phyloP scores from a whole-genome alignment of 169 alveolate species.

The Plasmodium sp. region DNA sequence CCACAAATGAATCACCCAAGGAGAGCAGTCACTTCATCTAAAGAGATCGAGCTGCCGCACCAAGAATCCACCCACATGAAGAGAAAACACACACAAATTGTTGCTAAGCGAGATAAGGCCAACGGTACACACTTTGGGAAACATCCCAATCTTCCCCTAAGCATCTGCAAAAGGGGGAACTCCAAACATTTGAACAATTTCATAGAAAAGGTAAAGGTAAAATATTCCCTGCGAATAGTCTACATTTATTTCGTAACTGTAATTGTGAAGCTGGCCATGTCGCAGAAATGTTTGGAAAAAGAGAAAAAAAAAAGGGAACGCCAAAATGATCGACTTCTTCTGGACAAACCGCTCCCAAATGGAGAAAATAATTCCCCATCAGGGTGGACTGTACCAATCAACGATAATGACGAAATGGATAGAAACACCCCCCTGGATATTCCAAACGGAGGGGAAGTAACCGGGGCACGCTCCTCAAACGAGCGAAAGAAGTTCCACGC shows the following conservation, averaged over 20 bases:
- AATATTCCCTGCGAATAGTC: constrained; percentile 37
- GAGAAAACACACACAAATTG: not conserved
- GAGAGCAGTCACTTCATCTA: not conserved
- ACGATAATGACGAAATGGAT: not conserved
- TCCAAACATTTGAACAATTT: constrained; percentile 7
- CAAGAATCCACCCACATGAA: not conserved
- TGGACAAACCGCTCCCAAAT: not conserved
- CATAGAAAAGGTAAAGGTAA: constrained; percentile 23
- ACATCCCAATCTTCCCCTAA: not conserved
- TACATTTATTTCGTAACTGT: constrained; percentile 41
- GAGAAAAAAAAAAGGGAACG: not conserved
- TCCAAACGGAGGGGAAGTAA: not conserved
- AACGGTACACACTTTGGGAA: not conserved
- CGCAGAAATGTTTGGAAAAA: constrained; percentile 37
- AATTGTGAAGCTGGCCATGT: constrained; percentile 31
- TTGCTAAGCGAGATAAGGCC: not conserved
- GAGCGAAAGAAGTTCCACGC: not conserved
- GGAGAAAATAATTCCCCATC: not conserved
- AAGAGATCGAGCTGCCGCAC: not conserved
- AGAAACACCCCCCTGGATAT: not conserved
- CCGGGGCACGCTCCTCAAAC: not conserved
- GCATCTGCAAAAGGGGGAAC: not conserved
- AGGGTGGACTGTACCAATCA: not conserved
- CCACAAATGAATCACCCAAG: not conserved
- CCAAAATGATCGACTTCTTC: not conserved